Base-by-base conservation (phyloP, 495 filamentous ascomycete species). In the Penicillium alfredii region DNA sequence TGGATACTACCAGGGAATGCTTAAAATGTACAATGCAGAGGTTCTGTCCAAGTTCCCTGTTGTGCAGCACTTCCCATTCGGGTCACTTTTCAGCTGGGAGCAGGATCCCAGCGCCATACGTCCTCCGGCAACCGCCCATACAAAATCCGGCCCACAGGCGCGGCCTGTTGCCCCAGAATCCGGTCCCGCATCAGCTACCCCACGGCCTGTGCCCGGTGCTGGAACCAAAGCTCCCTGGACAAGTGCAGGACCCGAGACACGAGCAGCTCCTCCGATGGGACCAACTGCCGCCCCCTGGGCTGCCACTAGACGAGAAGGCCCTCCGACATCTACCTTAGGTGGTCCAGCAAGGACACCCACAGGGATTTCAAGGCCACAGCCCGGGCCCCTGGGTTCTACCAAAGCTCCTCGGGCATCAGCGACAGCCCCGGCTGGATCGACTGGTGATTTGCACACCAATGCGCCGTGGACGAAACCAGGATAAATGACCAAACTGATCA, bases 71-170 rank as follows among this genome's bases (percentile, higher is more conserved):
- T 84, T 84, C 41, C 73, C 66, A 6, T 82, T 84, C 42, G 89
- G 89, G 19, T 84, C 80, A 19, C 61, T 96, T 7, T 92, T 93
- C 55, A 76, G 69, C 40, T 94, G 86, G 84, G 84, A 92, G 9
- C 63, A 62, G 30, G 82, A 93, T 51, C 82, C 85, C 0, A 63
- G 72, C 38, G 81, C 82, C 0, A 31, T 62, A 2, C 36, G 47
- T 1, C 66, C 71, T 1, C 53, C 57, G 10, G 42, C 61, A 6
- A 70, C 72, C 10, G 56, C 76, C 0, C 81, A 89, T 51, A 65
- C 76, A 33, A 55, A 66, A 12, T 80, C 71, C 40, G 79, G 81
- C 44, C 79, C 60, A 4, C 53, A 58, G 34, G 37, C 77, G 12
- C 54, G 55, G 10, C 52, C 53, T 17, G 41, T 44, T 23, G 41